Evolutionary conservation across 2,329 filamentous ascomycete species (phyloP).

Genomic region (Fusarium cyanostomum): DNA sequence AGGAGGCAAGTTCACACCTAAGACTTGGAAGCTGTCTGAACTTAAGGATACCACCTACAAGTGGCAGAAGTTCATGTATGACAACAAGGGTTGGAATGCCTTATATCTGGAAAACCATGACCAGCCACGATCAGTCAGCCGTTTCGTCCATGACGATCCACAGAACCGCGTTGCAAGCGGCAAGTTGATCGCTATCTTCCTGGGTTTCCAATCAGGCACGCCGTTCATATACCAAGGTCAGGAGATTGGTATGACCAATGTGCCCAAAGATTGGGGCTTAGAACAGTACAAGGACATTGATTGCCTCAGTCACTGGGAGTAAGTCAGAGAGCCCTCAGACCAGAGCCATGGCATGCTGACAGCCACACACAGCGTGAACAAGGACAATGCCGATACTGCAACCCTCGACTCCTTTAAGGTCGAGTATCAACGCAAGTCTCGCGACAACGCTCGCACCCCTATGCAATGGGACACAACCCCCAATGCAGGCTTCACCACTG

Average conservation of each 20-base stretch:
- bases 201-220: constrained; percentile 68
- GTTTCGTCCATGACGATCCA: constrained; percentile 62
- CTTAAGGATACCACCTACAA: constrained; percentile 63
- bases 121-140: constrained; percentile 67
- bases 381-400: constrained; percentile 51
- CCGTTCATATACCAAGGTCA: constrained; percentile 76
- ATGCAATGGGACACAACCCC: constrained; percentile 73
- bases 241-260: constrained; percentile 73
- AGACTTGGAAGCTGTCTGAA: constrained; percentile 58
- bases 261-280: constrained; percentile 68
- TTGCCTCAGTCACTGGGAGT: constrained; percentile 61
- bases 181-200: constrained; percentile 68
- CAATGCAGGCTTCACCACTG: constrained; percentile 72
- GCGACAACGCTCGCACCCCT: constrained; percentile 76
- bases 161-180: constrained; percentile 59
- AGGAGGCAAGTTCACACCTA: constrained; percentile 54
- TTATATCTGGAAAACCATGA: constrained; percentile 75
- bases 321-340: constrained; percentile 24
- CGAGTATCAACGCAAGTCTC: constrained; percentile 66
- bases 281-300: constrained; percentile 76
- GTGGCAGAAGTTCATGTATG: constrained; percentile 69
- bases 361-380: constrained; percentile 44
- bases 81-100: constrained; percentile 70
- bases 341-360: neutral
- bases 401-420: constrained; percentile 49